Percentiles rank a stretch among this genome's conserved stretches.
phyloP scores from a whole-genome alignment of 305 asterid genomes.

The Fraxinus velutina region DNA sequence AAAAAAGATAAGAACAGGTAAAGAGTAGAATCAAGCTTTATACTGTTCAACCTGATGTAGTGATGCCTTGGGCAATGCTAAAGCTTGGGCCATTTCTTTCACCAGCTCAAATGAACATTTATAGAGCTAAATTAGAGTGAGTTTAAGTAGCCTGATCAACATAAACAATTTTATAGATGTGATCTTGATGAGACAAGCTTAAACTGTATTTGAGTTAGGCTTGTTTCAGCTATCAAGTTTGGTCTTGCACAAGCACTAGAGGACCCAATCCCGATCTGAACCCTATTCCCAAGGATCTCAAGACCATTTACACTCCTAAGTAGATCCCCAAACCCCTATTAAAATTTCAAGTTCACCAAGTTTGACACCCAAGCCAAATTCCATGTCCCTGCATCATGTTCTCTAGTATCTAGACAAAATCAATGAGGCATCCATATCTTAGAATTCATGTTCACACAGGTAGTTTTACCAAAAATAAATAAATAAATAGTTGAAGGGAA shows the following conservation, averaged over 20 bases:
- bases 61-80: background rate
- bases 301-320: background rate
- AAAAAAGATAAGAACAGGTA: background rate
- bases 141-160: background rate
- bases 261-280: slow-evolving; percentile 1
- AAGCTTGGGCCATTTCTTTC: background rate
- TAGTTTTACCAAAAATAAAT: background rate
- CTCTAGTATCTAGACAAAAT: background rate
- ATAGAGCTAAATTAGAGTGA: background rate
- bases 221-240: background rate
- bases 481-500: background rate
- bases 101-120: background rate
- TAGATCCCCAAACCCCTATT: slow-evolving; percentile 1
- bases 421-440: background rate
- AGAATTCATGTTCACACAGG: background rate
- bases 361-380: background rate
- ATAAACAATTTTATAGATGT: background rate
- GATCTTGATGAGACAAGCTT: background rate
- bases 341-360: background rate
- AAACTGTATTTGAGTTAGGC: background rate
- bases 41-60: background rate
- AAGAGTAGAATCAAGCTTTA: background rate
- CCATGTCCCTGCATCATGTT: background rate
- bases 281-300: background rate
- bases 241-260: background rate